Conservation (phyloP, 331 rosid genomes). For the Quercus lobata region DNA sequence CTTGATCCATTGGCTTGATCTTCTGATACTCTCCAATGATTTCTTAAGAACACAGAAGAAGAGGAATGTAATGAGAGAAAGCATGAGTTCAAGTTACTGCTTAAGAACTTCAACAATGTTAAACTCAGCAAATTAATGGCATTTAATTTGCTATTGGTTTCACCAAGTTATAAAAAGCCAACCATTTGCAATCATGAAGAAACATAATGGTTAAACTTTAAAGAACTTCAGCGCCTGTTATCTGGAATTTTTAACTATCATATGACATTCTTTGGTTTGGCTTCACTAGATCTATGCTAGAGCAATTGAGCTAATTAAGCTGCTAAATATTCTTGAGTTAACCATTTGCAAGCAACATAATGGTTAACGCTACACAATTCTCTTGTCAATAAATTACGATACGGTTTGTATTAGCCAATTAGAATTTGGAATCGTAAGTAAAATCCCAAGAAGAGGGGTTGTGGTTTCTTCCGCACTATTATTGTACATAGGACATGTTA, state of each 20-base stretch:
- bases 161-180: too few relatives aligned
- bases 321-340: too few relatives aligned
- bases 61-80: not conserved
- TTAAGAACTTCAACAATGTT: not conserved
- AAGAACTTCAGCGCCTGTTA: too few relatives aligned
- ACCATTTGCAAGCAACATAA: not conserved
- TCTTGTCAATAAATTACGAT: not conserved
- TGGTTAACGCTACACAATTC: not conserved
- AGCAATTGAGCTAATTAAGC: too few relatives aligned
- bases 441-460: too few relatives aligned
- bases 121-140: not conserved
- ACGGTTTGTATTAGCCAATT: constrained; percentile 7
- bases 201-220: not conserved
- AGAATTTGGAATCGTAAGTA: not conserved
- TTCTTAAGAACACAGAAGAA: not conserved
- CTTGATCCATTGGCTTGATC: too few relatives aligned
- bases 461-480: too few relatives aligned
- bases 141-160: not conserved
- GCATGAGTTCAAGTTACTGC: not conserved
- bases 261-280: too few relatives aligned
- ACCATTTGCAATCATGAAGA: not conserved
- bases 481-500: too few relatives aligned
- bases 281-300: too few relatives aligned
- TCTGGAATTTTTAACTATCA: too few relatives aligned
- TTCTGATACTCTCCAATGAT: too few relatives aligned